Percentiles rank a stretch among this genome's conserved stretches.
phyloP scores from a whole-genome alignment of 495 filamentous ascomycete genomes.

The Tuber melanosporum region DNA sequence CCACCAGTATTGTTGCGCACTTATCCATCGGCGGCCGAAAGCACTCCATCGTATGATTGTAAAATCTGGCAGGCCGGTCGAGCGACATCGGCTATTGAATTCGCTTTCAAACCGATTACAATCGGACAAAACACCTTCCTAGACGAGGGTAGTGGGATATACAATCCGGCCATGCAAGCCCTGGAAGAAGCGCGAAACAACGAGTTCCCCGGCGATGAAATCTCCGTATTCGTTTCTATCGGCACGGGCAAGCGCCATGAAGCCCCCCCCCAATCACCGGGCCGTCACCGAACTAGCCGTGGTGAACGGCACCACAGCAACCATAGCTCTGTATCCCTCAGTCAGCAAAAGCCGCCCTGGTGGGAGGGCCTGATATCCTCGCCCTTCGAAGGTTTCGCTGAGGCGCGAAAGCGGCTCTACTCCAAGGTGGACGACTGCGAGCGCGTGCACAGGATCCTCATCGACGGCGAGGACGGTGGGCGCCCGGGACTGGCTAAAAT shows the following conservation, averaged over 20 bases:
- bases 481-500: slow-evolving; percentile 66
- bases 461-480: slow-evolving; percentile 44
- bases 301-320: slow-evolving; percentile 48
- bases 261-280: slow-evolving; percentile 54
- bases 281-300: neutral
- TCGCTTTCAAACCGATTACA: slow-evolving; percentile 93
- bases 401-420: slow-evolving; percentile 75
- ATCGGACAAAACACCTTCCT: slow-evolving; percentile 90
- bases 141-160: slow-evolving; percentile 85
- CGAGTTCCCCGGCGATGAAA: slow-evolving; percentile 87
- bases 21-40: slow-evolving; percentile 88
- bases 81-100: slow-evolving; percentile 82
- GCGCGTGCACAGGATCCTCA: slow-evolving; percentile 77
- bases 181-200: slow-evolving; percentile 86
- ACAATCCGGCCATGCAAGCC: slow-evolving; percentile 78
- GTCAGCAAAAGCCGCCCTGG: slow-evolving; percentile 53
- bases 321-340: slow-evolving; percentile 3
- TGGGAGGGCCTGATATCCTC: slow-evolving; percentile 83
- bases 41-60: slow-evolving; percentile 79
- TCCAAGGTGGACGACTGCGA: slow-evolving; percentile 93
- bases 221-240: slow-evolving; percentile 83
- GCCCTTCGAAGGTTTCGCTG: slow-evolving; percentile 70
- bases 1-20: slow-evolving; percentile 72
- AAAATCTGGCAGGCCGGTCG: slow-evolving; percentile 94
- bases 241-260: slow-evolving; percentile 72